phyloP scores from a whole-genome alignment of 768 basidiomycete species.

The Tulasnella sp. region DNA sequence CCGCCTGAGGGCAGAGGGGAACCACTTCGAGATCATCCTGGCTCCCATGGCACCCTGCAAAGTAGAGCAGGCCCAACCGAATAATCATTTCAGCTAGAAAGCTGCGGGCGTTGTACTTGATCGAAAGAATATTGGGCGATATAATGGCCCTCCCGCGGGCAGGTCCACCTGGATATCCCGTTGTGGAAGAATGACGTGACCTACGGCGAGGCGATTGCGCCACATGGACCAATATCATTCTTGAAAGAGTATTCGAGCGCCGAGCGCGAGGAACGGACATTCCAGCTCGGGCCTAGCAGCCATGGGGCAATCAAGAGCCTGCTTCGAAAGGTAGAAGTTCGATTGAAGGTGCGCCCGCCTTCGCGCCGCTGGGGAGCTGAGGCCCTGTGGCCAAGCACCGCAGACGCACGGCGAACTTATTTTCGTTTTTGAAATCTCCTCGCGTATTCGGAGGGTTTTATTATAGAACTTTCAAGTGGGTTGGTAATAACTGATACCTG shows the following conservation, averaged over 20 bases:
- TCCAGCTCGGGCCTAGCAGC: neutral
- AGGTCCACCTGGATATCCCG: neutral
- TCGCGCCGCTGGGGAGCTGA: conserved; percentile 2
- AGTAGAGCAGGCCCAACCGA: neutral
- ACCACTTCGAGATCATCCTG: neutral
- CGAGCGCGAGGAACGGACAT: neutral
- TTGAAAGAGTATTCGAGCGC: neutral
- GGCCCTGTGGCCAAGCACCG: neutral
- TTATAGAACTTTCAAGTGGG: neutral
- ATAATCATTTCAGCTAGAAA: neutral
- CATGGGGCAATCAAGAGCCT: neutral
- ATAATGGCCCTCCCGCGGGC: neutral
- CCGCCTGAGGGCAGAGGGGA: neutral
- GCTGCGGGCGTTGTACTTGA: neutral
- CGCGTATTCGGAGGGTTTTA: neutral
- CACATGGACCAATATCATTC: neutral
- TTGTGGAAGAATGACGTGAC: neutral
- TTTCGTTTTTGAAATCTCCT: neutral
- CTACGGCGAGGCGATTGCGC: neutral
- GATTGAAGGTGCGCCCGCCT: conserved; percentile 5
- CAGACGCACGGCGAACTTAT: neutral
- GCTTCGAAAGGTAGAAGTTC: conserved; percentile 1
- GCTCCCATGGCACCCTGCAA: neutral
- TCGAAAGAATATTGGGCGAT: neutral
- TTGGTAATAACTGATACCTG: neutral